These are phyloP conservation scores for Canavalia gladiata DNA, from an alignment of 306 rosid species.

Conservation along the genomic window DNA sequence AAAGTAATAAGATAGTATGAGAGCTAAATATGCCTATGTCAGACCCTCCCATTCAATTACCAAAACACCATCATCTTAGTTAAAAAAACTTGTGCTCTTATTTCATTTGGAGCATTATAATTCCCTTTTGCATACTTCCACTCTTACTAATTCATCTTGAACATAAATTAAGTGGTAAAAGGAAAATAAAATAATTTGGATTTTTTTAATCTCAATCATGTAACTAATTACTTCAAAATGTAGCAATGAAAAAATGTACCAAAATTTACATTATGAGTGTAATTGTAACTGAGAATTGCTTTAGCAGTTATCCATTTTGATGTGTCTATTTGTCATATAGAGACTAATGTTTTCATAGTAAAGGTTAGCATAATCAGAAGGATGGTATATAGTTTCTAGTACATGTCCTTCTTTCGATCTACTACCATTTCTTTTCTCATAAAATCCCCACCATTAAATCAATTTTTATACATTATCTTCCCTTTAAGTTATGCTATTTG, in stretches of 20 bases:
- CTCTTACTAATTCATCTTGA: constrained; percentile 32
- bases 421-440: constrained; percentile 13
- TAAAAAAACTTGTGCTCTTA: constrained; percentile 47
- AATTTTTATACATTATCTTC: background rate
- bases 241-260: constrained; percentile 52
- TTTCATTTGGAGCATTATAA: constrained; percentile 43
- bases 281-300: constrained; percentile 43
- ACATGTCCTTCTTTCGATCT: constrained; percentile 35
- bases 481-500: background rate
- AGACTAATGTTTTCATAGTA: background rate
- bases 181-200: constrained; percentile 41
- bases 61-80: constrained; percentile 44
- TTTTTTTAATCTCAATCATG: constrained; percentile 48
- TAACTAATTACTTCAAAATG: constrained; percentile 49
- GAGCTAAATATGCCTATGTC: constrained; percentile 45
- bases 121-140: constrained; percentile 49
- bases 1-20: constrained; percentile 6
- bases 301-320: constrained; percentile 41
- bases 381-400: constrained; percentile 16
- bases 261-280: constrained; percentile 40
- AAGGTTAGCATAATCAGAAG: constrained; percentile 21
- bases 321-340: constrained; percentile 13
- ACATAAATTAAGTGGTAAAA: constrained; percentile 1
- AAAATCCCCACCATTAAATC: constrained; percentile 41
- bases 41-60: constrained; percentile 55